Conservation (phyloP, 2,329 filamentous ascomycete species). For the Balansia obtecta region DNA sequence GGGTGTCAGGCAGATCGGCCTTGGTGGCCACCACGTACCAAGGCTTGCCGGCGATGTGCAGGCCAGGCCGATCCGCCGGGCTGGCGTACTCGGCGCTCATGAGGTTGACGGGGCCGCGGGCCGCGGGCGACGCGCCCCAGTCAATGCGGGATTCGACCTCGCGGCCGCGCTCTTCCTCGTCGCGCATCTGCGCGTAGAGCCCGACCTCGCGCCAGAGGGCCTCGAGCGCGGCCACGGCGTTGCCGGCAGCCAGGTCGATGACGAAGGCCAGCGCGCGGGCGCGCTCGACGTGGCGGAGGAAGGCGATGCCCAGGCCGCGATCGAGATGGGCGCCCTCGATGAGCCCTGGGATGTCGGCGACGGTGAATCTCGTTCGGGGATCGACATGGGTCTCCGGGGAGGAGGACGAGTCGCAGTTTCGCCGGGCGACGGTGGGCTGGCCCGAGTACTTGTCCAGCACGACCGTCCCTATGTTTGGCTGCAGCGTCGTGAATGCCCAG, state of each 20-base stretch:
- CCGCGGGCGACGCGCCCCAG: constrained; percentile 42
- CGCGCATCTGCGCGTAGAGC: constrained; percentile 68
- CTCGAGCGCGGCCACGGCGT: constrained; percentile 68
- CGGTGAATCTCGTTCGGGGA: constrained; percentile 69
- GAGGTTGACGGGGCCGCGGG: constrained; percentile 14
- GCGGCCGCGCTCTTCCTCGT: constrained; percentile 57
- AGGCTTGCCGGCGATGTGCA: constrained; percentile 83
- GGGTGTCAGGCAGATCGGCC: constrained; percentile 68
- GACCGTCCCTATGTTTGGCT: constrained; percentile 92
- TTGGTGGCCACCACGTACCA: constrained; percentile 97
- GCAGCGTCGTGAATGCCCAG: constrained; percentile 94
- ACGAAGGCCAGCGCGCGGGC: constrained; percentile 91
- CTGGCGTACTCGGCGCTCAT: constrained; percentile 12
- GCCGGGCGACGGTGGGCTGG: constrained; percentile 38
- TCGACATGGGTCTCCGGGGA: constrained; percentile 30
- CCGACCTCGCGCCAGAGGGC: constrained; percentile 84
- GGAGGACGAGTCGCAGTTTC: background rate
- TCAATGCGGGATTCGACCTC: constrained; percentile 44
- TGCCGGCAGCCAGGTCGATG: constrained; percentile 67
- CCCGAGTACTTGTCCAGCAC: constrained; percentile 81
- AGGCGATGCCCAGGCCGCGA: constrained; percentile 79
- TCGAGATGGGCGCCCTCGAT: constrained; percentile 90
- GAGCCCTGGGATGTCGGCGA: constrained; percentile 90
- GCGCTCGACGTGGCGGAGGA: constrained; percentile 87
- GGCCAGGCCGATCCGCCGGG: constrained; percentile 17